These are phyloP conservation scores for Leishmania aethiopica DNA, from an alignment of 208 protist genomes.

Conservation along the genomic window DNA sequence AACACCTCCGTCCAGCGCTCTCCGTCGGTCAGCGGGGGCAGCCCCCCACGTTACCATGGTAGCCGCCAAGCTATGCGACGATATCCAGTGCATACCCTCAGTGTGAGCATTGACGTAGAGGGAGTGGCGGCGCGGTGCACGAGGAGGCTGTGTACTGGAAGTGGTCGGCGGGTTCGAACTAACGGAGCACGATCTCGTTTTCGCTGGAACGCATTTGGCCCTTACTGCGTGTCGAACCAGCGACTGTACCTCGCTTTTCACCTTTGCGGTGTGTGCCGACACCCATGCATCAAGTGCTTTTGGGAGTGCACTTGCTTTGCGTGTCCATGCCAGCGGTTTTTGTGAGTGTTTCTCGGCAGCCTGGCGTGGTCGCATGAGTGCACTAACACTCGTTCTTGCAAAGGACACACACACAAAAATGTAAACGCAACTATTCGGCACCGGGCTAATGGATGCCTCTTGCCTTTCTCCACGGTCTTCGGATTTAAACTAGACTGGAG, in stretches of 20 bases:
- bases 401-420: background rate
- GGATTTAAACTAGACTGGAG: background rate
- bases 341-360: background rate
- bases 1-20: background rate
- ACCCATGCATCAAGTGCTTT: background rate
- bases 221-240: background rate
- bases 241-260: background rate
- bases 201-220: background rate
- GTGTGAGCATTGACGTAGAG: constrained; percentile 10
- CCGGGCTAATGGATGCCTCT: background rate
- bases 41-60: background rate
- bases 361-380: background rate
- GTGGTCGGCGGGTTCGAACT: background rate
- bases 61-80: background rate
- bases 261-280: background rate
- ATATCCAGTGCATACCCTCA: background rate
- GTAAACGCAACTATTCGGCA: background rate
- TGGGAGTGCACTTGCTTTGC: background rate
- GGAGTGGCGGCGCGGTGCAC: background rate
- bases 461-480: background rate
- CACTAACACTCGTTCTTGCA: background rate
- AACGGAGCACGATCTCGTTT: background rate
- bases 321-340: background rate
- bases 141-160: background rate
- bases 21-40: constrained; percentile 21